These are phyloP conservation scores for Filobasidium floriforme DNA, from an alignment of 768 basidiomycete species.

Conservation along the genomic window DNA sequence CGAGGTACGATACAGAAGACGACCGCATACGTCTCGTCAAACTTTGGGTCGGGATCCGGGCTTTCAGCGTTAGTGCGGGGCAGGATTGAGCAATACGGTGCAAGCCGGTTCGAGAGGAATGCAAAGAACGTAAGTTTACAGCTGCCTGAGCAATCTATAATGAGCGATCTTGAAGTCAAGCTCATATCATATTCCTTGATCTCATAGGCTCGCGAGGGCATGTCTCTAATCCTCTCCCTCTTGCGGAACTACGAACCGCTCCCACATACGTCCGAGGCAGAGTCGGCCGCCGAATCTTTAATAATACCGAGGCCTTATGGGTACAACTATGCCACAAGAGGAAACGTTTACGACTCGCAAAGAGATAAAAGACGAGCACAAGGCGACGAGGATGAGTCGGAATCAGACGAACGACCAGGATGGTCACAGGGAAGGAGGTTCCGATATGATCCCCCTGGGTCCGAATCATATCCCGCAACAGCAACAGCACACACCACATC, in stretches of 20 bases:
- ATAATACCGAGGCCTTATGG: background rate
- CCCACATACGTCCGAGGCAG: conserved; percentile 42
- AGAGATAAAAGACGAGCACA: background rate
- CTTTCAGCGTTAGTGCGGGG: conserved; percentile 47
- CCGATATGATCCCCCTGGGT: background rate
- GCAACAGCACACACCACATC: background rate
- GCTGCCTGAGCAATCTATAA: conserved; percentile 11
- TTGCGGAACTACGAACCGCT: conserved; percentile 69
- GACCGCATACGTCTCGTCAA: conserved; percentile 77
- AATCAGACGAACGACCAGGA: background rate
- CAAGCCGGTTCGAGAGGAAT: conserved; percentile 77
- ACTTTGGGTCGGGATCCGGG: conserved; percentile 83
- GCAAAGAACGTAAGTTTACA: conserved; percentile 61
- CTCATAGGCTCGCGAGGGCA: conserved; percentile 50
- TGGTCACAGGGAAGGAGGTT: conserved; percentile 1
- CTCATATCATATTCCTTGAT: background rate
- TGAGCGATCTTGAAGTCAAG: background rate
- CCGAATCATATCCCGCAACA: background rate
- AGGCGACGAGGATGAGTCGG: background rate
- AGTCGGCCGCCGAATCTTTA: conserved; percentile 1
- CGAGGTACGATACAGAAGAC: conserved; percentile 74
- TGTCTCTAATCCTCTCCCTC: conserved; percentile 69
- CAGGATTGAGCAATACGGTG: conserved; percentile 73
- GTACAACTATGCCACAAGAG: conserved; percentile 3
- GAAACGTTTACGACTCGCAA: background rate